Percentiles rank a stretch among this genome's conserved stretches.
Evolutionary conservation across 164 flowering plant genomes (phyloP).

Genomic region (Annona squamosa): DNA sequence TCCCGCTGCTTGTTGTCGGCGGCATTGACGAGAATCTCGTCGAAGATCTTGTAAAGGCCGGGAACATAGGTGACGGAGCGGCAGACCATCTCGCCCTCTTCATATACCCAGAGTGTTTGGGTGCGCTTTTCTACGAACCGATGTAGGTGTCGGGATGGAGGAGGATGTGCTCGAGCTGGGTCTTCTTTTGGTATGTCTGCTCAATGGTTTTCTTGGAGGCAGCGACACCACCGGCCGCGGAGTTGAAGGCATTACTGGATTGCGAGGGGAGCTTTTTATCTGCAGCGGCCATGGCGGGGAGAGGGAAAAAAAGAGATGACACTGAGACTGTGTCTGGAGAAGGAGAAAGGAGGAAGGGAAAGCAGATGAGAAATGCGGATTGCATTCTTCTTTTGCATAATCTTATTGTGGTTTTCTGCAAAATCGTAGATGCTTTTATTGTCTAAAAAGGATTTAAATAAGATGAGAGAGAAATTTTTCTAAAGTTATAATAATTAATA

Average conservation of each 20-base stretch:
- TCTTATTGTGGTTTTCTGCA: no score
- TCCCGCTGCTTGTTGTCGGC: conserved; percentile 99
- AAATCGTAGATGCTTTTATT: no score
- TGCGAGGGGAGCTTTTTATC: conserved; percentile 49
- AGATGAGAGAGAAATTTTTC: no score
- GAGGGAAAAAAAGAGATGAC: neutral
- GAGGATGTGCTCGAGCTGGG: conserved; percentile 95
- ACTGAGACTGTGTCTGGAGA: neutral
- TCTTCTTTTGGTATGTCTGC: conserved; percentile 90
- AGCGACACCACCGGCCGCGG: conserved; percentile 26
- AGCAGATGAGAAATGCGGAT: neutral
- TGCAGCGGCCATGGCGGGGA: conserved; percentile 27
- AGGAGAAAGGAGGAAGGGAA: neutral
- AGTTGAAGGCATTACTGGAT: conserved; percentile 41
- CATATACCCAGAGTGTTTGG: conserved; percentile 75
- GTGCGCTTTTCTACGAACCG: conserved; percentile 91
- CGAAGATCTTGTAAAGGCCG: conserved; percentile 95
- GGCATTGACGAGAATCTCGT: conserved; percentile 91
- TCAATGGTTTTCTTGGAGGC: conserved; percentile 65
- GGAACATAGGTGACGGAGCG: conserved; percentile 68
- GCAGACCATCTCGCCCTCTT: conserved; percentile 47
- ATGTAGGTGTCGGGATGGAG: conserved; percentile 95
- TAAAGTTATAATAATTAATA: no score
- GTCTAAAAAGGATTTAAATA: no score
- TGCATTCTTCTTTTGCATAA: no score